These are phyloP conservation scores for Auriscalpium orientale DNA, from an alignment of 768 basidiomycete genomes.

Conservation along the genomic window DNA sequence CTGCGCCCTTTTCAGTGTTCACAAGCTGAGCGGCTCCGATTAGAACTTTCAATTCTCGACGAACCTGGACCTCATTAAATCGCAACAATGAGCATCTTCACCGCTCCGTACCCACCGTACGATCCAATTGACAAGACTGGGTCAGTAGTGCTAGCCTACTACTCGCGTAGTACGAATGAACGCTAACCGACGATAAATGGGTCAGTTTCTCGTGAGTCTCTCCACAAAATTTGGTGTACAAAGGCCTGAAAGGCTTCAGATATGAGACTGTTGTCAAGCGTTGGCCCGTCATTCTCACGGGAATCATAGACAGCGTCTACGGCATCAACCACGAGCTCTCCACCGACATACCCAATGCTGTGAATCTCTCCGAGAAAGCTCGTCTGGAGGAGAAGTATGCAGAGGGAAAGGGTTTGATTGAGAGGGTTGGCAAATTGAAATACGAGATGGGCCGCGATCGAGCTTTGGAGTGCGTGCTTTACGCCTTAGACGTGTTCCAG, in stretches of 20 bases:
- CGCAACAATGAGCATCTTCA: constrained; percentile 25
- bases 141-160: constrained; percentile 28
- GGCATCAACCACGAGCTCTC: constrained; percentile 59
- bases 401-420: constrained; percentile 79
- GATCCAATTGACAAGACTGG: constrained; percentile 64
- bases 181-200: too few species aligned
- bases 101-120: constrained; percentile 57
- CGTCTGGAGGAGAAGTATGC: constrained; percentile 36
- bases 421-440: constrained; percentile 68
- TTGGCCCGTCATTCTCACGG: constrained; percentile 82
- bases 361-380: constrained; percentile 16
- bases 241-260: constrained; percentile 26
- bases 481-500: not conserved
- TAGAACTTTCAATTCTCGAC: too few species aligned
- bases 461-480: constrained; percentile 46
- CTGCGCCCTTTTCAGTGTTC: too few species aligned
- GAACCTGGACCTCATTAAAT: too few species aligned
- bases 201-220: constrained; percentile 56
- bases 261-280: constrained; percentile 73
- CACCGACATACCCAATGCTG: constrained; percentile 17
- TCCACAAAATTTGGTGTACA: not conserved
- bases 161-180: not conserved
- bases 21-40: too few species aligned
- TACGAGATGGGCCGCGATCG: constrained; percentile 83
- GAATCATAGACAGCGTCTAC: constrained; percentile 69